A percentile compares a stretch with the other conserved stretches of the same genome.
Evolutionary conservation across 306 rosid species (phyloP).

Genomic region (Castanea mollissima): DNA sequence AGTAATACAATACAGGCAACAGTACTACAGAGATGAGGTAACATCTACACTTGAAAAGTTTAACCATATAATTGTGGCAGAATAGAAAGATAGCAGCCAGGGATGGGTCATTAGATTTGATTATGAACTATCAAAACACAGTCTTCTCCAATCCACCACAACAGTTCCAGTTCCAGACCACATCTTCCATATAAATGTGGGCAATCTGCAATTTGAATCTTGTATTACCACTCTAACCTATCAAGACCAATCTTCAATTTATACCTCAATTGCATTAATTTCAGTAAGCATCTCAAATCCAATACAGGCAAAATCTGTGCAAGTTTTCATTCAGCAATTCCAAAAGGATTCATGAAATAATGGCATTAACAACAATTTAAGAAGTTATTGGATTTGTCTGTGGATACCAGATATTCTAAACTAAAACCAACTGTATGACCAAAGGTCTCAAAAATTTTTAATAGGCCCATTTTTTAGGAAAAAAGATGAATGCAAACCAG

Average conservation of each 20-base stretch:
- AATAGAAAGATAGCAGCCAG: background rate
- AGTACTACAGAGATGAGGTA: background rate
- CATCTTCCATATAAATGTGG: background rate
- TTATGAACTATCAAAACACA: background rate
- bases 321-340: background rate
- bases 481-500: background rate
- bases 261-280: constrained; percentile 3
- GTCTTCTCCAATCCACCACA: background rate
- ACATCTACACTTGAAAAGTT: background rate
- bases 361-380: background rate
- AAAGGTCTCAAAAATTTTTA: background rate
- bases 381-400: background rate
- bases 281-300: background rate
- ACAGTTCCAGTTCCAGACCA: background rate
- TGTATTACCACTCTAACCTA: background rate
- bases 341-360: background rate
- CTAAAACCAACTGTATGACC: background rate
- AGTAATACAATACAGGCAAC: constrained; percentile 8
- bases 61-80: background rate
- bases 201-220: background rate
- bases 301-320: background rate
- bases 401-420: background rate
- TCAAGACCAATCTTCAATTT: background rate
- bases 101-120: background rate
- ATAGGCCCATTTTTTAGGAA: background rate